Evolutionary conservation across 2,329 filamentous ascomycete genomes (phyloP).

Genomic region (Mollisiaceae sp.): DNA sequence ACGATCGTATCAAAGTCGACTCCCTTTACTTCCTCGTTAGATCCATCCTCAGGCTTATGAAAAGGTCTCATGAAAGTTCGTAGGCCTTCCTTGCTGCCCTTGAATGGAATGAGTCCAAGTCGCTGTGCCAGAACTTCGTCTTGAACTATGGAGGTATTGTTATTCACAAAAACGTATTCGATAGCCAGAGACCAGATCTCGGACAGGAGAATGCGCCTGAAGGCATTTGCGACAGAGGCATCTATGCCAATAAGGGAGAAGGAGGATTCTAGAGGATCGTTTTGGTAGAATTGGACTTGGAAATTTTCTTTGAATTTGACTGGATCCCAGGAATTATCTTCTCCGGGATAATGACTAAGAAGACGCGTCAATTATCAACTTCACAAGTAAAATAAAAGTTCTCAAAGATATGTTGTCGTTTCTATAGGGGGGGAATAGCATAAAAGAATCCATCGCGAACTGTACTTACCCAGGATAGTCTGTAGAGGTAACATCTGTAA

Average conservation of each 20-base stretch:
- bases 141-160: conserved; percentile 98
- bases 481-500: conserved; percentile 85
- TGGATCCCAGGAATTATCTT: conserved; percentile 82
- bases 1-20: conserved; percentile 88
- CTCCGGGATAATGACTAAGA: conserved; percentile 60
- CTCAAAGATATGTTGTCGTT: neutral
- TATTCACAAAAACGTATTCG: conserved; percentile 89
- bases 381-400: neutral
- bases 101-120: conserved; percentile 88
- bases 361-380: neutral
- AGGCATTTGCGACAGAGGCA: conserved; percentile 93
- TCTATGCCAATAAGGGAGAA: conserved; percentile 95
- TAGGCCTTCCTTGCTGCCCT: conserved; percentile 77
- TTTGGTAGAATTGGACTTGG: conserved; percentile 82
- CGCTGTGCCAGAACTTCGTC: conserved; percentile 94
- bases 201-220: conserved; percentile 92
- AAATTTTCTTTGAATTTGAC: conserved; percentile 74
- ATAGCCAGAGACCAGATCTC: conserved; percentile 95
- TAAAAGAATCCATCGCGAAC: neutral
- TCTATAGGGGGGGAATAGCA: neutral
- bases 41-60: conserved; percentile 70
- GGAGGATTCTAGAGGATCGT: conserved; percentile 74
- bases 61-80: conserved; percentile 81
- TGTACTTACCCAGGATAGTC: conserved; percentile 73
- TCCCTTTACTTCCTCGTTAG: conserved; percentile 58